Evolutionary conservation across 805 yeast species (phyloP), one percentile per base, ranked within the genome.

Genomic region (Metschnikowia anglica): DNA sequence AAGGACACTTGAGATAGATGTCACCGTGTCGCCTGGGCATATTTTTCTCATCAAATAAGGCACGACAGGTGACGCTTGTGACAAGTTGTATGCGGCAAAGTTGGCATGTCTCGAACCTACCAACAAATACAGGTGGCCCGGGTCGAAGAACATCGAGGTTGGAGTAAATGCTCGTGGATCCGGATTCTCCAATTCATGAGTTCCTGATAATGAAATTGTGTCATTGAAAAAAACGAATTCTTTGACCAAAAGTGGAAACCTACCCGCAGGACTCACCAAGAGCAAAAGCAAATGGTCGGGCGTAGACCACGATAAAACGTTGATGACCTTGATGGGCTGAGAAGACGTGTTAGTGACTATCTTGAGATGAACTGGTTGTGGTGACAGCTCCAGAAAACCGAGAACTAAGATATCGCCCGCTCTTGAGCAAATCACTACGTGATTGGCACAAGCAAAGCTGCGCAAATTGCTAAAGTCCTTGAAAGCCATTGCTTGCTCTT

Each of bases 101-200:
- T 86, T 77, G 12, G 88, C 85, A 54, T 75, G 79, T 48, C 96
- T 68, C 3, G 93, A 85, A 0, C 93, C 95, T 15, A 88, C 61
- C 13, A 84, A 54, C 1, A 87, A 54, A 60, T 69, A 66, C 15
- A 63, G 56, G 30, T 63, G 65, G 0, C 12, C 49, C 1, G 58
- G 45, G 49, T 75, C 79, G 27, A 70, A 62, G 18, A 63, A 70
- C 20, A 83, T 56, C n/a, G 82, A 74, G 0, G 91, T 80, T 11
- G 46, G 51, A 5, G 16, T 37, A 34, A 44, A 44, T 4, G 32
- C 34, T 10, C 41, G 38, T 11, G 50, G 47, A 17, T 46, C 47
- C 10, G 47, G 50, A 13, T 56, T 66, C 3, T 62, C 46, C 49
- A 71, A 34, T 49, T 61, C 41, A 20, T 32, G 31, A 9, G 17